Conservation (phyloP, 192 early-diverging fungal species). For the Coemansia biformis region DNA sequence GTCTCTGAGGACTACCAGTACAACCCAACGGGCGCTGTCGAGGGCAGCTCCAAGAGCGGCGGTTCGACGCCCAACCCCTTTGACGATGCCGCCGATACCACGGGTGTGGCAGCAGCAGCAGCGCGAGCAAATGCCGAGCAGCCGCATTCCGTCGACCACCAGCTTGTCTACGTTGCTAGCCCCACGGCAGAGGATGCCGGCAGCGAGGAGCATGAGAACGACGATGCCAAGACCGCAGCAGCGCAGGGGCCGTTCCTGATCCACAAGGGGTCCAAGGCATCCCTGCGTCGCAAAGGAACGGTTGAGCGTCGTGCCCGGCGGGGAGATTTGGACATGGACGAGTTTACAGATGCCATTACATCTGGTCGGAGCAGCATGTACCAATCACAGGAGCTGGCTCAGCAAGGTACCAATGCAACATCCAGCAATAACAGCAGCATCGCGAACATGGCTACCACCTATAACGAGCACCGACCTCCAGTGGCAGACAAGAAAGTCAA, state of each 20-base stretch:
- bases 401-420: background rate
- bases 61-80: conserved; percentile 8
- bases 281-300: conserved; percentile 40
- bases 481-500: background rate
- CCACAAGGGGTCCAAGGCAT: conserved; percentile 46
- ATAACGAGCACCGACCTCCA: no score
- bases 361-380: background rate
- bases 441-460: no score
- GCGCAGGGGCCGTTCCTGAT: conserved; percentile 34
- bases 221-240: background rate
- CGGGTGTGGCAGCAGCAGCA: no score
- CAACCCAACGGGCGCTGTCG: conserved; percentile 11
- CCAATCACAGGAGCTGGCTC: background rate
- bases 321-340: background rate
- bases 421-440: conserved; percentile 3
- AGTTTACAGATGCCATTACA: background rate
- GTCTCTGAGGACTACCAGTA: conserved; percentile 45
- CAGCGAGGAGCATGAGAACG: conserved; percentile 6
- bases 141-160: background rate
- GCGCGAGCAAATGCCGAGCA: no score
- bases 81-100: background rate
- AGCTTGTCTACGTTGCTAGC: conserved; percentile 30
- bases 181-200: background rate
- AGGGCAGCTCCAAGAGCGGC: no score
- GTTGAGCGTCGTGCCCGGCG: conserved; percentile 27